Conservation (phyloP, 768 basidiomycete genomes). For the Collybiopsis luxurians region DNA sequence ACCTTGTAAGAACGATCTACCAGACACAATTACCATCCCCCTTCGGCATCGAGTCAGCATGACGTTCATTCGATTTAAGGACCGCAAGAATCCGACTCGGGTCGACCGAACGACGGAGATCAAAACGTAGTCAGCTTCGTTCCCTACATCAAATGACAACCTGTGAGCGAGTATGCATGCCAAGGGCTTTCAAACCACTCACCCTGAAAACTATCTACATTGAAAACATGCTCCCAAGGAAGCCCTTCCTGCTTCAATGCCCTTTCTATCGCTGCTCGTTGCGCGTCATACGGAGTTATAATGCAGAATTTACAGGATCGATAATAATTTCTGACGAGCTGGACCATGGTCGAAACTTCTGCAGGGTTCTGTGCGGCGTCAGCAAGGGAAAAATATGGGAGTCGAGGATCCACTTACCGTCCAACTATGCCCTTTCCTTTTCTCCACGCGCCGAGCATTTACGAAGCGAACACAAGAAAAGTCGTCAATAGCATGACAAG, state of each 20-base stretch:
- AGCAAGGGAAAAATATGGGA: slow-evolving; percentile 15
- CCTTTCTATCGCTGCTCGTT: slow-evolving; percentile 52
- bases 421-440: slow-evolving; percentile 32
- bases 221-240: slow-evolving; percentile 61
- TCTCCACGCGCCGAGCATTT: slow-evolving; percentile 40
- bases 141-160: slow-evolving; percentile 40
- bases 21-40: slow-evolving; percentile 65
- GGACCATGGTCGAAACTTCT: slow-evolving; percentile 47
- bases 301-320: slow-evolving; percentile 47
- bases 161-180: background rate
- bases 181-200: background rate
- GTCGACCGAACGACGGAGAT: slow-evolving; percentile 67
- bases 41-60: slow-evolving; percentile 72
- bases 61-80: slow-evolving; percentile 64
- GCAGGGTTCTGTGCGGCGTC: slow-evolving; percentile 42
- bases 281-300: slow-evolving; percentile 76
- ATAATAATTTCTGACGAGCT: slow-evolving; percentile 40
- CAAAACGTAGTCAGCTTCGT: slow-evolving; percentile 72
- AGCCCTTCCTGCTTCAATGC: slow-evolving; percentile 44
- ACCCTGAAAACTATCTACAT: slow-evolving; percentile 82
- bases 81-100: slow-evolving; percentile 60
- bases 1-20: slow-evolving; percentile 46
- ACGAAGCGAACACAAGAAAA: slow-evolving; percentile 42
- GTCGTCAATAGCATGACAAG: slow-evolving; percentile 34
- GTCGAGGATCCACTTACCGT: slow-evolving; percentile 22